These are phyloP conservation scores for Fusarium sp. DNA, from an alignment of 2,329 filamentous ascomycete species.

Conservation along the genomic window DNA sequence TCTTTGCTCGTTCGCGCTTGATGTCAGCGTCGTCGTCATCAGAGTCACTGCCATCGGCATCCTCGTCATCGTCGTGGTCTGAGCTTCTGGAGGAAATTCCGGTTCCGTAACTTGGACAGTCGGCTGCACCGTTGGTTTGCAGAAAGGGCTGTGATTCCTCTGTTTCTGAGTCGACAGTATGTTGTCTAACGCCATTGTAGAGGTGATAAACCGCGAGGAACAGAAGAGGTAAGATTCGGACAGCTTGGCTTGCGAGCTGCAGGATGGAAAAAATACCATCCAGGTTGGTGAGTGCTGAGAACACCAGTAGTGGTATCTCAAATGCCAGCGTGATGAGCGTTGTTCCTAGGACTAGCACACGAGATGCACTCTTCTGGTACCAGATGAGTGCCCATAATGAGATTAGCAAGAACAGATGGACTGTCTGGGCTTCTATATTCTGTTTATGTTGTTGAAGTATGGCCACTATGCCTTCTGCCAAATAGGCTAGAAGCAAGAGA, in stretches of 20 bases:
- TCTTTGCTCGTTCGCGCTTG: constrained; percentile 48
- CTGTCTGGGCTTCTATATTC: constrained; percentile 10
- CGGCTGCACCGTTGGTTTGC: background rate
- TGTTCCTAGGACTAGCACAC: constrained; percentile 1
- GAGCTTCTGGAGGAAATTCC: background rate
- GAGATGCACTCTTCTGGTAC: background rate
- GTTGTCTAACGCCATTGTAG: background rate
- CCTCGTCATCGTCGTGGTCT: constrained; percentile 4
- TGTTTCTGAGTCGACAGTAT: background rate
- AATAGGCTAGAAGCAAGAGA: constrained; percentile 17
- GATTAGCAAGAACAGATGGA: constrained; percentile 13
- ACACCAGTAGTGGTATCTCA: constrained; percentile 23
- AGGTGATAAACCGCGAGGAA: constrained; percentile 8
- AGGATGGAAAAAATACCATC: background rate
- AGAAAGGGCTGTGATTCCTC: constrained; percentile 42
- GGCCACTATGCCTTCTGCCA: constrained; percentile 1
- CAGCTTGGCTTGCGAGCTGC: constrained; percentile 16
- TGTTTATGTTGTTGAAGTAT: background rate
- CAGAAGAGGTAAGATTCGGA: constrained; percentile 10
- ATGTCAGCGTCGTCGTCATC: constrained; percentile 45
- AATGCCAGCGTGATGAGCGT: constrained; percentile 18
- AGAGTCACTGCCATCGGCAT: constrained; percentile 34
- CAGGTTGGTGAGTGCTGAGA: background rate
- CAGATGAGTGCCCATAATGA: constrained; percentile 9
- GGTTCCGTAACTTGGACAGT: constrained; percentile 31